Base-by-base conservation (phyloP, 371 early-diverging fungal genomes). In the Mucor piriformis region DNA sequence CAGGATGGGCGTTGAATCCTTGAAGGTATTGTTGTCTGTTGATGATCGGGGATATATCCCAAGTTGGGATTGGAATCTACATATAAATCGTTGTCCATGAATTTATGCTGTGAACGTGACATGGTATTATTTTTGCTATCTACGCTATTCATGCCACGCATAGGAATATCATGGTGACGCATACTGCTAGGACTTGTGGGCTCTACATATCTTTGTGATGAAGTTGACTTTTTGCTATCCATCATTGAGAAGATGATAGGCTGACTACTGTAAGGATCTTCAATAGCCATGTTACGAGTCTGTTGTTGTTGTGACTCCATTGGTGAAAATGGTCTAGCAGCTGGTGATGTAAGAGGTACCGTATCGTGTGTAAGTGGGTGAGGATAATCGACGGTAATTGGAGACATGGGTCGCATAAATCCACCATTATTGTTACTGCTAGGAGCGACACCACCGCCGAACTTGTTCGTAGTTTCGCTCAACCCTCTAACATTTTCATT, bases 161-260 rank as follows among this genome's bases (percentile, higher is more conserved):
- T 48, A 12, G 61, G 61, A 38, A 61, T 48, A 23, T 52, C 54
- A 15, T 42, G 40, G 11, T 34, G 59, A 5, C 38, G 21, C 25
- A 43, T 34, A 33, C 32, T 40, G 4, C 51, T 13, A 10, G 61
- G 47, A 10, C 24, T 33, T 0, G 44, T 23, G 18, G 55, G 44
- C 11, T 46, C 33, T 0, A 2, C 37, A 18, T 53, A 35, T 34
- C 38, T 18, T 42, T 38, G 40, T 27, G 24, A 27, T 15, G 25
- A 20, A 1, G 13, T 25, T 32, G 20, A 13, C 6, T 44, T 42
- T 2, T 47, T 29, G 29, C 59, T 59, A 51, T 71, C 66, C 15
- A 74, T 55, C 73, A 77, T 72, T 0, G 78, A 70, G 53, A 77
- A 74, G 44, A 70, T 66, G 32, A 77, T 61, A 27, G 78, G 62